Conservation (phyloP, 495 filamentous ascomycete species). For the Astrothelium subdiscretum region DNA sequence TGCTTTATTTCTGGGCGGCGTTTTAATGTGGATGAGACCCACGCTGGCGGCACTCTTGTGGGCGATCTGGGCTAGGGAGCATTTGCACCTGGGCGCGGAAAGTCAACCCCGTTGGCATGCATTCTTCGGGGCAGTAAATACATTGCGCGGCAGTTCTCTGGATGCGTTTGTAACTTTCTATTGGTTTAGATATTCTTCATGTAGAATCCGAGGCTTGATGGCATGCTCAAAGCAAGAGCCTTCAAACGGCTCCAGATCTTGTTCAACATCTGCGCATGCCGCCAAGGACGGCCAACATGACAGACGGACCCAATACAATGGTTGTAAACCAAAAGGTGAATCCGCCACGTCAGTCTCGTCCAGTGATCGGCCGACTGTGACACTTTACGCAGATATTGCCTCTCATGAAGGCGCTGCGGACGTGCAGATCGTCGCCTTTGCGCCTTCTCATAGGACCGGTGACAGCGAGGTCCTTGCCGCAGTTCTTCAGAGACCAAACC, state of each 20-base stretch:
- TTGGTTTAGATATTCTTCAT: no score
- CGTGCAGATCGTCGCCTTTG: not conserved
- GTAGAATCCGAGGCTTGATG: not conserved
- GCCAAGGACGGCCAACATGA: not conserved
- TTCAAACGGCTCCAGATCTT: not conserved
- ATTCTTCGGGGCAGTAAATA: not conserved
- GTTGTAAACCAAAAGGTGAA: not conserved
- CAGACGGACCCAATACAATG: not conserved
- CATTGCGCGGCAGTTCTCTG: not conserved
- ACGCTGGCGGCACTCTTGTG: slow-evolving; percentile 51
- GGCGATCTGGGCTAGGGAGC: slow-evolving; percentile 61
- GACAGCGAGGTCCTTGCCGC: not conserved
- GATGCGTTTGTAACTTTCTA: not conserved
- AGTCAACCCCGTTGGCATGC: not conserved
- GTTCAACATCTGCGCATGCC: not conserved
- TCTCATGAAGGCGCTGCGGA: not conserved
- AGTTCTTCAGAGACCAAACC: not conserved
- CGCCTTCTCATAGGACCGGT: not conserved
- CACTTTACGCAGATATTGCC: not conserved
- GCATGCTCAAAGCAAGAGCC: not conserved
- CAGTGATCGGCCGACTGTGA: not conserved
- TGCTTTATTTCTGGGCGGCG: not conserved
- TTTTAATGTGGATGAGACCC: slow-evolving; percentile 27
- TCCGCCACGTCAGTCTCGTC: not conserved
- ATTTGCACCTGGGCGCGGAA: not conserved